Evolutionary conservation across 352 stramenopile species (phyloP).

Genomic region (Salisapilia sapeloensis): DNA sequence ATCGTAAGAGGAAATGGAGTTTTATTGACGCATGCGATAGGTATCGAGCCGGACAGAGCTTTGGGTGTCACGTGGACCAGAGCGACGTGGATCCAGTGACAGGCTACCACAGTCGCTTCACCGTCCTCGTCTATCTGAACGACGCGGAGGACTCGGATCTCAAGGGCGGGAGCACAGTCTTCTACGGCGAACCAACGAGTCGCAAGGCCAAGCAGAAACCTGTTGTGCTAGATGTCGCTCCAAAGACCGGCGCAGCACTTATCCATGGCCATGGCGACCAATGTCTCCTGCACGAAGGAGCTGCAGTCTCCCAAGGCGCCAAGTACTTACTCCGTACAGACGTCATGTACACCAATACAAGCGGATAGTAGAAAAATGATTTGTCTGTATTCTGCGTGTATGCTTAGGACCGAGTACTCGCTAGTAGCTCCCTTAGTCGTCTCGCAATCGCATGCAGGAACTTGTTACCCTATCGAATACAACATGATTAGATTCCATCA

Average conservation of each 20-base stretch:
- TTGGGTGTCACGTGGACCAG: conserved; percentile 73
- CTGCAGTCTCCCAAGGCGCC: conserved; percentile 26
- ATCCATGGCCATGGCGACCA: conserved; percentile 59
- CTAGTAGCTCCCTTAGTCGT: conserved; percentile 39
- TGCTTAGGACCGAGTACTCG: no score
- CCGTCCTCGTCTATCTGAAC: conserved; percentile 70
- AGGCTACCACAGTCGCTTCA: conserved; percentile 58
- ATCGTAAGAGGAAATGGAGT: no score
- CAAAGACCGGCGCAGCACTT: conserved; percentile 46
- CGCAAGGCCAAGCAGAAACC: conserved; percentile 12
- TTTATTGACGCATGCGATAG: no score
- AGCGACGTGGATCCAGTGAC: conserved; percentile 63
- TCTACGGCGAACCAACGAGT: conserved; percentile 38
- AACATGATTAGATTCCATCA: conserved; percentile 1
- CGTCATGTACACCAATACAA: conserved; percentile 81
- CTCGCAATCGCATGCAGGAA: conserved; percentile 57
- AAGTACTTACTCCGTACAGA: conserved; percentile 69
- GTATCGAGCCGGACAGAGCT: conserved; percentile 49
- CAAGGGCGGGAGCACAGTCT: conserved; percentile 39
- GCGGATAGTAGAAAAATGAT: no score
- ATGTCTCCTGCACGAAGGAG: conserved; percentile 63
- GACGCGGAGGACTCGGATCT: conserved; percentile 59
- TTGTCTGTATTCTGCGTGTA: no score
- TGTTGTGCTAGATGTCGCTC: conserved; percentile 32
- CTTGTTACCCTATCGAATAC: conserved; percentile 19